Conservation (phyloP, 2,329 filamentous ascomycete genomes). For the Claviceps sp. region DNA sequence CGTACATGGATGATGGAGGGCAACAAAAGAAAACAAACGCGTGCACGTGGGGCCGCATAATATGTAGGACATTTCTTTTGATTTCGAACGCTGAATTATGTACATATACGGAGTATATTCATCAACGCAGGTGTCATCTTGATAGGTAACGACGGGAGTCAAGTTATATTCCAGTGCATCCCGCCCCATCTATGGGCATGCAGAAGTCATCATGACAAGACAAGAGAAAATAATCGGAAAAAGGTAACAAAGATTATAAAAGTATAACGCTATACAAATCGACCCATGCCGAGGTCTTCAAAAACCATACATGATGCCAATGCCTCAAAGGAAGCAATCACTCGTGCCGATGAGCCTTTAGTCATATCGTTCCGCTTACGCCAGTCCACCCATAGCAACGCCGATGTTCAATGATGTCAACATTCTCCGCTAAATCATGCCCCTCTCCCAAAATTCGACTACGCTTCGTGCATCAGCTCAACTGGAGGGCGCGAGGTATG, state of each 20-base stretch:
- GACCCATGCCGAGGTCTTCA: too few relatives aligned
- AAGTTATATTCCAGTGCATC: too few relatives aligned
- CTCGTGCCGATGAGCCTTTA: not conserved
- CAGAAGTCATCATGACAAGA: not conserved
- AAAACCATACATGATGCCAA: not conserved
- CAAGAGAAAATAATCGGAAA: not conserved
- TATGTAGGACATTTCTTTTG: too few relatives aligned
- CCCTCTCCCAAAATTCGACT: slow-evolving; percentile 1
- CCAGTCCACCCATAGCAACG: not conserved
- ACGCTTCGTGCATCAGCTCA: slow-evolving; percentile 44
- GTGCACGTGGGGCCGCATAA: not conserved
- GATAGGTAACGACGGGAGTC: too few relatives aligned
- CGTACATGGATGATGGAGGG: not conserved
- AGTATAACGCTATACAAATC: too few relatives aligned
- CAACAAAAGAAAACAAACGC: not conserved
- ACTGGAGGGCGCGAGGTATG: slow-evolving; percentile 51
- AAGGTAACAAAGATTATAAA: not conserved
- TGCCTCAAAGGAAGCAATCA: not conserved
- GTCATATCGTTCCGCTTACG: not conserved
- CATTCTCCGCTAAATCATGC: not conserved
- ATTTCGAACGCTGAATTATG: too few relatives aligned
- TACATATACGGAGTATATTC: too few relatives aligned
- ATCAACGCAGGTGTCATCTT: too few relatives aligned
- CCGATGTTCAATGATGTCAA: not conserved
- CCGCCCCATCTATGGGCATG: too few relatives aligned